Conservation (phyloP, 208 protist species). For the Tritrichomonas musculus region DNA sequence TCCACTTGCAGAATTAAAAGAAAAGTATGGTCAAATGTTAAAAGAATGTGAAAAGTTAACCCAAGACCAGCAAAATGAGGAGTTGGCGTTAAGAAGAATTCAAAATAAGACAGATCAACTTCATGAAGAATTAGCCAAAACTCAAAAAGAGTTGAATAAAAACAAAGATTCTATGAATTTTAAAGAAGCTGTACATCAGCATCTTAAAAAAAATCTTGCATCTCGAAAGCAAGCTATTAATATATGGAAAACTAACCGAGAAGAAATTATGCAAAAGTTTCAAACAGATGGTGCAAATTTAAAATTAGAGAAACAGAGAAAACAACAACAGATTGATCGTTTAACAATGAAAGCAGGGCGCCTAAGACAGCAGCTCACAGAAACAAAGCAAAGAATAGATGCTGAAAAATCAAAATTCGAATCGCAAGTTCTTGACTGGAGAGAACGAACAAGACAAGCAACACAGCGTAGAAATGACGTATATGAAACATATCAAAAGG, state of each 20-base stretch:
- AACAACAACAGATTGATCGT: not conserved
- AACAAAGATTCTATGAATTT: not conserved
- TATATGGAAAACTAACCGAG: not conserved
- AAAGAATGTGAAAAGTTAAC: slow-evolving; percentile 13
- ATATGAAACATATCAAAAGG: slow-evolving; percentile 22
- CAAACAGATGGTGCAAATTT: not conserved
- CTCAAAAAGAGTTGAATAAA: not conserved
- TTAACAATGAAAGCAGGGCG: not conserved
- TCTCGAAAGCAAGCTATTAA: not conserved
- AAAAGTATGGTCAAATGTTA: not conserved
- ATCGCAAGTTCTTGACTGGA: not conserved
- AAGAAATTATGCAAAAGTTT: not conserved
- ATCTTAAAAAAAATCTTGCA: not conserved
- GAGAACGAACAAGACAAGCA: not conserved
- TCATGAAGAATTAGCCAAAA: not conserved
- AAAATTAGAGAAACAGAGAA: not conserved
- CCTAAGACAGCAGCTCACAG: not conserved
- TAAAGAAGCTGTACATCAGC: not conserved
- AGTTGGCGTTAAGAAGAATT: not conserved
- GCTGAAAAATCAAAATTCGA: not conserved
- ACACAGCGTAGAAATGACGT: not conserved
- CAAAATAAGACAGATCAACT: not conserved
- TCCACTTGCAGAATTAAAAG: not conserved
- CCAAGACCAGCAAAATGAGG: not conserved
- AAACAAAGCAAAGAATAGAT: not conserved